phyloP scores from a whole-genome alignment of 139 green algal species.

The Nannochloris sp. region DNA sequence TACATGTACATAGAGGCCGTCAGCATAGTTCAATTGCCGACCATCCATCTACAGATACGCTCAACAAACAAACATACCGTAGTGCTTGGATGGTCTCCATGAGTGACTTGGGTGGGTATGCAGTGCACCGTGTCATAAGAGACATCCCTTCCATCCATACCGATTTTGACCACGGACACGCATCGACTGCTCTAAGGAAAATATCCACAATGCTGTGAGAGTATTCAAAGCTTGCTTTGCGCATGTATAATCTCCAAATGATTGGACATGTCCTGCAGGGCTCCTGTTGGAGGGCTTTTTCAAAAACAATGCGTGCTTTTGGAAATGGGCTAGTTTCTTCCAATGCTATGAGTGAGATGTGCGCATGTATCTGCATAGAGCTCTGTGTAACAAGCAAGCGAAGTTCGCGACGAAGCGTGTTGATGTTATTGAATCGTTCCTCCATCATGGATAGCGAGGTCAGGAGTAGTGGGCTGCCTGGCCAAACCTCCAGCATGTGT shows the following conservation, averaged over 20 bases:
- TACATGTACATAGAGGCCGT: not conserved
- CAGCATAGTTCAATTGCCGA: no score
- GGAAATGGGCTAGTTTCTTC: not conserved
- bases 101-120: constrained; percentile 33
- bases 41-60: not conserved
- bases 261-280: constrained; percentile 1
- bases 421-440: not conserved
- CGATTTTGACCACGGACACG: constrained; percentile 62
- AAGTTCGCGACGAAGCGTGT: not conserved
- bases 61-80: constrained; percentile 18
- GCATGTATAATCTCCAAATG: constrained; percentile 3
- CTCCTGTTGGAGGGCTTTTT: not conserved
- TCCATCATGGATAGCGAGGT: not conserved
- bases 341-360: not conserved
- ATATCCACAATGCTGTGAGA: constrained; percentile 15
- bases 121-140: constrained; percentile 19
- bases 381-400: not conserved
- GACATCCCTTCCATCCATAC: constrained; percentile 64
- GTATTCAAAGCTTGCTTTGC: not conserved
- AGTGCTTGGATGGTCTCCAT: constrained; percentile 24
- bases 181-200: constrained; percentile 61
- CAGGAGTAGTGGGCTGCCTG: not conserved
- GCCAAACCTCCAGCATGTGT: not conserved
- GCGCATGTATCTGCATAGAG: not conserved
- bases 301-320: constrained; percentile 2